Base-by-base conservation (phyloP, 306 rosid genomes). In the Inga leiocalycina region DNA sequence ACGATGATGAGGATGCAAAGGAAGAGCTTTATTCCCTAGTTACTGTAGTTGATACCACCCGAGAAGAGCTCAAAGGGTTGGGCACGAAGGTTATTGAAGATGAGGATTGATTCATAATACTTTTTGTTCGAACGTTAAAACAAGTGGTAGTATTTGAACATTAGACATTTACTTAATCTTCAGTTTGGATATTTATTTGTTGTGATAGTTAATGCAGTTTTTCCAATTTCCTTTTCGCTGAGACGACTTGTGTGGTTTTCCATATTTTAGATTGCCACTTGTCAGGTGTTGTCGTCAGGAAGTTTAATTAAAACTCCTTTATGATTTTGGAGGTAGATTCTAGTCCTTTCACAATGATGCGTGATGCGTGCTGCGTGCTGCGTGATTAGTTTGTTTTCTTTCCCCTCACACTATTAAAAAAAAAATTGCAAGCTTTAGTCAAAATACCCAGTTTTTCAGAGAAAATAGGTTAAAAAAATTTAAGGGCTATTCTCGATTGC, bases 1-100 rank as follows among this genome's bases (percentile, higher is more conserved):
- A 95, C 2, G 98, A 95, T 2, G 99, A 95, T 22, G 99, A 95
- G 80, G 99, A 95, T 87, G 99, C 99, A 9, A 95, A 93, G 94
- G 99, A 95, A 83, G 99, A 95, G 84, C 88, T 95, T 1, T 95
- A 84, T 86, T 95, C 99, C 6, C 97, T 95, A 22, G 98, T 95
- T 4, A 95, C 99, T 0, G 98, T 95, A 12, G 91, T 97, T 27
- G 99, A 95, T 76, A 84, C 89, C 81, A 97, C 99, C 4, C 83
- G 90, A 11, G 99, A 95, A 16, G 99, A 97, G 82, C 84, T 93
- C 80, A 90, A 86, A 78, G 99, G 97, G 0, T 81, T 95, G 91
- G 94, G 94, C 43, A 95, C 99, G 24, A 93, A 92, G 90, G 96
- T 91, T 59, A 92, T 95, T 52, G 99, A 93, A 5, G 98, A 95